Evolutionary conservation across 1,284 basidiomycete genomes (phyloP), one percentile per base, ranked within the genome.

Genomic region (Chalciporus sp.): DNA sequence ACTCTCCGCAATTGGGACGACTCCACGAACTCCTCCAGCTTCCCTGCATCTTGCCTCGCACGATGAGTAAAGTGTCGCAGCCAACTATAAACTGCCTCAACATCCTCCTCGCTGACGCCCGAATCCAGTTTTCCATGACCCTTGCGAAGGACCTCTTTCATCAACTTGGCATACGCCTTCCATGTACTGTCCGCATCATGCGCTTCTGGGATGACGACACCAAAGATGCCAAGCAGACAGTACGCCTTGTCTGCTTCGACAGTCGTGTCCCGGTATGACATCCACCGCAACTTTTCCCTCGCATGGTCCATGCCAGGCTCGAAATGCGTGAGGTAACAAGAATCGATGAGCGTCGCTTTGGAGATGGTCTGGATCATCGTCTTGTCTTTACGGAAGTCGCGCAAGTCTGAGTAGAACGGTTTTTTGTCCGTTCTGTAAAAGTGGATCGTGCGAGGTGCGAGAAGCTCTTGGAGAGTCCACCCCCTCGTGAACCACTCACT

Each of bases 151-250:
- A 45, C n/a, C 43, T 45, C 43, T 28, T 45, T 45, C 28, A 45
- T 45, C 16, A 45, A 14, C 28, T 31, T 45, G 14, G 43, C 43
- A 45, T 19, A 45, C 17, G 23, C 29, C 29, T 20, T 19, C 43
- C 23, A 45, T 9, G 4, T 27, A 16, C 26, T 45, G 16, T 19
- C 12, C 11, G 26, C 43, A 16, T 31, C 43, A 7, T 33, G 43
- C 11, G 29, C 29, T 19, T 29, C 43, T 29, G 43, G 43, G 43
- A 45, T 45, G 43, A 45, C 27, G 12, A 51, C 20, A 1, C 44
- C 27, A 17, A 51, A 51, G 12, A 51, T 51, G 46, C 50, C 50
- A 26, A 51, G 47, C 6, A 51, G 39, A 11, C 43, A 51, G 35
- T 51, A 51, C 4, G 50, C 50, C 7, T 39, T 40, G 26, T 51